Evolutionary conservation across 352 stramenopile species (phyloP).

Genomic region (Phytophthora sojae): DNA sequence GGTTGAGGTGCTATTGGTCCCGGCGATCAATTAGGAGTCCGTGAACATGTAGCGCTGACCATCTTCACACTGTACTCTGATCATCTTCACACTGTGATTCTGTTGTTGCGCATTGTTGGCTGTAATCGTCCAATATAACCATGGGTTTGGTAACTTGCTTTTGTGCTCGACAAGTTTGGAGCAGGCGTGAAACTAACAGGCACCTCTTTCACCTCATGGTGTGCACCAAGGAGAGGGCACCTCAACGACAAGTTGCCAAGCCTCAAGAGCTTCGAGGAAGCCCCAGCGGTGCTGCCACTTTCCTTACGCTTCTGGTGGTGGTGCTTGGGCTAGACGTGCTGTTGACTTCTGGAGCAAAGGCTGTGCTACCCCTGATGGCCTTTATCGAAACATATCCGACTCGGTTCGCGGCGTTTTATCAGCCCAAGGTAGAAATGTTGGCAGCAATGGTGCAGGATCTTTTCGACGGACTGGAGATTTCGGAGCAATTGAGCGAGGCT

Average conservation of each 20-base stretch:
- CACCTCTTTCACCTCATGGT: neutral
- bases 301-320: constrained; percentile 7
- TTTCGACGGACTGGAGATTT: constrained; percentile 26
- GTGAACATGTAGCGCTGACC: neutral
- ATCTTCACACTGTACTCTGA: neutral
- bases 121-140: neutral
- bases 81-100: neutral
- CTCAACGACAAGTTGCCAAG: neutral
- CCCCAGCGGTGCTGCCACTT: neutral
- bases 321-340: constrained; percentile 12
- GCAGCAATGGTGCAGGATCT: constrained; percentile 1
- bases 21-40: neutral
- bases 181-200: neutral
- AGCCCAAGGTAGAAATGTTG: constrained; percentile 35
- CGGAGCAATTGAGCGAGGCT: constrained; percentile 37
- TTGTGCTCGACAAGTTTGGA: neutral
- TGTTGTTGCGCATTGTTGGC: neutral
- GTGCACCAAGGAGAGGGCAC: neutral
- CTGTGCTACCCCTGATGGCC: constrained; percentile 13
- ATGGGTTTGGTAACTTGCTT: neutral
- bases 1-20: constrained; percentile 9
- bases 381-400: constrained; percentile 36
- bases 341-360: constrained; percentile 1
- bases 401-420: constrained; percentile 45
- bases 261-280: neutral